Evolutionary conservation across 768 basidiomycete species (phyloP), one percentile per base, ranked within the genome.

Genomic region (Flagelloscypha sp.): DNA sequence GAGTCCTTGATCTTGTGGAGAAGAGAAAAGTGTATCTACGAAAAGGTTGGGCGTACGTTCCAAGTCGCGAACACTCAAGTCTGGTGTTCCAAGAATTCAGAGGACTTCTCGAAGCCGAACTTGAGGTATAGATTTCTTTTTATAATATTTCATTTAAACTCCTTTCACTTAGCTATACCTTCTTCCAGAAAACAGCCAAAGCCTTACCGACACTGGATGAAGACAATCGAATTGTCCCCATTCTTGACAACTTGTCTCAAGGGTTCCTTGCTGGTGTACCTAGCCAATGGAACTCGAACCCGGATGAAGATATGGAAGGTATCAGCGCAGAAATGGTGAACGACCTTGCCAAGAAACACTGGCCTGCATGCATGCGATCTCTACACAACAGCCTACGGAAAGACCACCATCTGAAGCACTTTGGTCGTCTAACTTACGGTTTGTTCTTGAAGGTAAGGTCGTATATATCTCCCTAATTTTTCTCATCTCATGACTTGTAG

Each of bases 271-370:
- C 87, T 1, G 95, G 95, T 17, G 75, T 94, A 24, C 73, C 86
- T 2, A 84, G 86, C 2, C 85, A 90, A 52, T 89, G 87, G 79
- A 59, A 63, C 31, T 63, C 69, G 15, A 63, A 72, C 9, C 64
- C 70, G 8, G 65, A 70, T n/a, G 57, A 54, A 4, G 66, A 62
- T 20, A 72, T 72, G 0, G 76, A 80, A 20, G 73, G 72, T 29
- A 78, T 98, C 45, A 92, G 76, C 40, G 93, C 93, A 1, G 94
- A 95, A 35, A 93, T 94, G 92, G 68, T 99, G 2, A 86, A 95
- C 48, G 81, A 81, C 21, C 61, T 98, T 19, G 78, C 92, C 0
- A 67, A 62, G 47, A 83, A 82, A 55, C 89, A 97, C 54, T 98
- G 89, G 72, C 95, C 95, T 1, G 64, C 89, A 46, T 99, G 95